These are phyloP conservation scores for Dioscorea dumetorum DNA, from an alignment of 106 monocot genomes.

Conservation along the genomic window DNA sequence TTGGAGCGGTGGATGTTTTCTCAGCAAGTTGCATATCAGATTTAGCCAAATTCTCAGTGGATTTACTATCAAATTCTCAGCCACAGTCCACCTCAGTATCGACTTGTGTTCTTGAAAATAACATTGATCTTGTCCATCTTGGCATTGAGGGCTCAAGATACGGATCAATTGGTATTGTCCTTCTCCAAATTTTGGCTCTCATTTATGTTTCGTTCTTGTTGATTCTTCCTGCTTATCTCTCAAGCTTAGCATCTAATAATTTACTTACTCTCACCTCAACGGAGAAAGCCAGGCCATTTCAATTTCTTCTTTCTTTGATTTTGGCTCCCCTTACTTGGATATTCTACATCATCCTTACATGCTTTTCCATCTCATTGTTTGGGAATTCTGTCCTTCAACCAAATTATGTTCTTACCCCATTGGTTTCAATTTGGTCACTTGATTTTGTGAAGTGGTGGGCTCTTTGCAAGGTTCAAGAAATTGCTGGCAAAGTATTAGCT, in stretches of 20 bases:
- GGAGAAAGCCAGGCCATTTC: not conserved
- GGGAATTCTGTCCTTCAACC: conserved; percentile 38
- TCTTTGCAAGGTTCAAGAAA: conserved; percentile 33
- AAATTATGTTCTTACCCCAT: conserved; percentile 34
- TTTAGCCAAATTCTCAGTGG: conserved; percentile 34
- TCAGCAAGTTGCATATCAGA: conserved; percentile 47
- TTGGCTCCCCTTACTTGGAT: conserved; percentile 47
- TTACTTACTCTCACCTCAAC: conserved; percentile 6
- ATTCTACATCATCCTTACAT: conserved; percentile 21
- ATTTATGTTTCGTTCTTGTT: conserved; percentile 21
- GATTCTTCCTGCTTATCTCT: conserved; percentile 35
- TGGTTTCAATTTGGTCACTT: conserved; percentile 38
- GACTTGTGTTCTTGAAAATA: conserved; percentile 4
- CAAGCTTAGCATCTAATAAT: conserved; percentile 9
- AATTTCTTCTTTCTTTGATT: conserved; percentile 15
- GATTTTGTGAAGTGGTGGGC: conserved; percentile 55
- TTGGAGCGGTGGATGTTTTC: conserved; percentile 54
- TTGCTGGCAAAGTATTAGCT: conserved; percentile 33
- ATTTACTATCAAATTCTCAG: conserved; percentile 27
- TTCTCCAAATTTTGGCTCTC: conserved; percentile 27
- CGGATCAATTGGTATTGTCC: conserved; percentile 13
- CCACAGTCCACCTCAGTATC: not conserved
- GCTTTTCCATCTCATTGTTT: conserved; percentile 27
- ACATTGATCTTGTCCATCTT: conserved; percentile 5
- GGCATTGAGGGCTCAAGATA: conserved; percentile 5